A percentile compares a stretch with the other conserved stretches of the same genome.
These are phyloP conservation scores for Begonia fuchsioides DNA, from an alignment of 306 rosid genomes.

Conservation along the genomic window DNA sequence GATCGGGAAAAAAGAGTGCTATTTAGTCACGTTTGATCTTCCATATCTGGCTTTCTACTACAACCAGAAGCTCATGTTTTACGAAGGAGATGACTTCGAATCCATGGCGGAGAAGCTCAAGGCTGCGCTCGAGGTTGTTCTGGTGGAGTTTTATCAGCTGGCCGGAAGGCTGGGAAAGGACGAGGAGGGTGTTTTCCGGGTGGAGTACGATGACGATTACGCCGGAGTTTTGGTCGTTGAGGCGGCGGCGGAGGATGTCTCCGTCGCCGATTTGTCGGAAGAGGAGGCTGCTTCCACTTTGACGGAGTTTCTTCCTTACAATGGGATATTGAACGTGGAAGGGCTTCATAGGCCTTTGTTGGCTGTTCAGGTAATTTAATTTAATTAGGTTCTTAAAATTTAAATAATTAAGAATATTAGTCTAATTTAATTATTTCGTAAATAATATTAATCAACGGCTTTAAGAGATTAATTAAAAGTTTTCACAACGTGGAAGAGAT, in stretches of 20 bases:
- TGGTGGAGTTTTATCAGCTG: conserved; percentile 60
- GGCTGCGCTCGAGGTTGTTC: conserved; percentile 41
- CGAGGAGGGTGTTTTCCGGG: conserved; percentile 75
- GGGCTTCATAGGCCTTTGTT: conserved; percentile 69
- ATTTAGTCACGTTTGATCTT: conserved; percentile 73
- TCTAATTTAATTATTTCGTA: no score
- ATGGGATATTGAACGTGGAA: conserved; percentile 62
- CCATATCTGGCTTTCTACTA: conserved; percentile 90
- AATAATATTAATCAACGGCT: no score
- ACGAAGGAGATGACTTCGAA: conserved; percentile 43
- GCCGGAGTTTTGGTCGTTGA: conserved; percentile 61
- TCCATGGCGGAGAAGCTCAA: conserved; percentile 52
- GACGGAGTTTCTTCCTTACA: conserved; percentile 57
- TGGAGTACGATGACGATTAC: conserved; percentile 54
- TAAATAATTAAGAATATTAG: not conserved
- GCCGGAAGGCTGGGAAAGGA: conserved; percentile 83
- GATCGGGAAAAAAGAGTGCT: conserved; percentile 55
- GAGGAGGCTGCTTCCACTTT: conserved; percentile 43
- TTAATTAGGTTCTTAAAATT: not conserved
- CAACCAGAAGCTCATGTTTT: conserved; percentile 75
- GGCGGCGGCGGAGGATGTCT: conserved; percentile 41
- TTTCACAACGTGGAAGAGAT: no score
- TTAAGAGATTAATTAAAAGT: no score
- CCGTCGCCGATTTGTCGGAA: conserved; percentile 40
- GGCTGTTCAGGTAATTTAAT: conserved; percentile 53